A percentile compares a stretch with the other conserved stretches of the same genome.
Conservation (phyloP, 1,284 basidiomycete species). For the Ceratobasidium theobromae region DNA sequence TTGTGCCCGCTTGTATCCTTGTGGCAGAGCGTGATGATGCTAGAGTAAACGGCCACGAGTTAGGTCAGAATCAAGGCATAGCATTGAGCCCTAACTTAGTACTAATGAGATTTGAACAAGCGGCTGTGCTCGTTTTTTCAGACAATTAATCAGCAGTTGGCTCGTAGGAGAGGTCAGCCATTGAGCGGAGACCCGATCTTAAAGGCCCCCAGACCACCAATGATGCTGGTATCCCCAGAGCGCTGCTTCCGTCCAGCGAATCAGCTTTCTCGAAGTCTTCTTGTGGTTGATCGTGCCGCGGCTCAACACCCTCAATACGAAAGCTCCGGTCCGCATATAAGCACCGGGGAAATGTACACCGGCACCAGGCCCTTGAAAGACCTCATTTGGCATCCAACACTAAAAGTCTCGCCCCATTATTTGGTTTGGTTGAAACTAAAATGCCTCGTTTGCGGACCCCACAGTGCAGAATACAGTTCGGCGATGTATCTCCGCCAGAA, state of each 20-base stretch:
- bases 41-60: background rate
- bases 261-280: too few relatives aligned
- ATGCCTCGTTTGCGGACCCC: too few relatives aligned
- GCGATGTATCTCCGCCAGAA: too few relatives aligned
- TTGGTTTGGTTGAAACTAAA: too few relatives aligned
- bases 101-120: background rate
- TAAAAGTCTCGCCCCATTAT: too few relatives aligned
- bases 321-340: too few relatives aligned
- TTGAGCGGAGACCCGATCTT: background rate
- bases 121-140: background rate
- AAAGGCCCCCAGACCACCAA: background rate
- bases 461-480: too few relatives aligned
- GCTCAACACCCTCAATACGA: too few relatives aligned
- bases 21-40: constrained; percentile 3
- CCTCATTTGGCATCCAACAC: too few relatives aligned
- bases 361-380: too few relatives aligned
- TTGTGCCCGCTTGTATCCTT: background rate
- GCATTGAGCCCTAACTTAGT: background rate
- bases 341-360: too few relatives aligned
- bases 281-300: too few relatives aligned
- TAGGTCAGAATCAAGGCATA: background rate
- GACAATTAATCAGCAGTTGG: background rate
- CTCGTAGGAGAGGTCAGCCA: background rate
- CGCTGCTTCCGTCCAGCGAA: background rate
- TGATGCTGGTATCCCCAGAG: background rate